Conservation (phyloP, 768 basidiomycete species). For the Mycena alexandri region DNA sequence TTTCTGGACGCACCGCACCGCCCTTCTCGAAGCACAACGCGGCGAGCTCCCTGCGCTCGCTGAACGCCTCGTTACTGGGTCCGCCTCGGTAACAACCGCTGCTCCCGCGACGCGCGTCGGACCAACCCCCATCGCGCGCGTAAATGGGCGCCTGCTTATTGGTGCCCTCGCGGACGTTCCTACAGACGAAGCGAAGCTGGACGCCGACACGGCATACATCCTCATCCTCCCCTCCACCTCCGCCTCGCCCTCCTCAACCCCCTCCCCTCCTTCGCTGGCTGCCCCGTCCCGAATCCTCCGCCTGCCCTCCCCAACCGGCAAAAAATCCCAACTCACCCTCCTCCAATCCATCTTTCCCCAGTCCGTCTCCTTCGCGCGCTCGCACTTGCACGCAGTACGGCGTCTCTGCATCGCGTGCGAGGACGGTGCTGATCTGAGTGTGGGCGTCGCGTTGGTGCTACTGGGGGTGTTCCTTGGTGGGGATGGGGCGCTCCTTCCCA, state of each 20-base stretch:
- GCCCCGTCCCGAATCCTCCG: constrained; percentile 18
- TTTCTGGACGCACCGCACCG: constrained; percentile 74
- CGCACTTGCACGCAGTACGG: constrained; percentile 51
- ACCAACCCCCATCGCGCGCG: constrained; percentile 49
- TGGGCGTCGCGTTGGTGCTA: constrained; percentile 73
- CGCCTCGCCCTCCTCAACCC: too few species aligned
- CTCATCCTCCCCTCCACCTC: constrained; percentile 36
- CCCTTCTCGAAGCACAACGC: constrained; percentile 62
- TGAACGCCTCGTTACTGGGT: constrained; percentile 41
- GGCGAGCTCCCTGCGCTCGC: constrained; percentile 65
- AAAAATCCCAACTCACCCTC: constrained; percentile 66
- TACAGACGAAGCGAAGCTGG: constrained; percentile 3
- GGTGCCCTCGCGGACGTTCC: constrained; percentile 48
- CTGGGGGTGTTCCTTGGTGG: constrained; percentile 72
- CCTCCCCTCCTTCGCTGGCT: background rate
- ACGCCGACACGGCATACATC: constrained; percentile 43
- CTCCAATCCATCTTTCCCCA: constrained; percentile 62
- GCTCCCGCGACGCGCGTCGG: background rate
- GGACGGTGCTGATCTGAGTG: constrained; percentile 70
- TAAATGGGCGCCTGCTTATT: constrained; percentile 58
- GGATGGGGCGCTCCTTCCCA: constrained; percentile 51
- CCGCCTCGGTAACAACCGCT: background rate
- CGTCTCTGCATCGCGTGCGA: constrained; percentile 66
- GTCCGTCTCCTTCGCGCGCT: constrained; percentile 59
- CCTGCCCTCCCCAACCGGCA: constrained; percentile 56